These are phyloP conservation scores for Tephrocybe sp. DNA, from an alignment of 768 basidiomycete species.

Conservation along the genomic window DNA sequence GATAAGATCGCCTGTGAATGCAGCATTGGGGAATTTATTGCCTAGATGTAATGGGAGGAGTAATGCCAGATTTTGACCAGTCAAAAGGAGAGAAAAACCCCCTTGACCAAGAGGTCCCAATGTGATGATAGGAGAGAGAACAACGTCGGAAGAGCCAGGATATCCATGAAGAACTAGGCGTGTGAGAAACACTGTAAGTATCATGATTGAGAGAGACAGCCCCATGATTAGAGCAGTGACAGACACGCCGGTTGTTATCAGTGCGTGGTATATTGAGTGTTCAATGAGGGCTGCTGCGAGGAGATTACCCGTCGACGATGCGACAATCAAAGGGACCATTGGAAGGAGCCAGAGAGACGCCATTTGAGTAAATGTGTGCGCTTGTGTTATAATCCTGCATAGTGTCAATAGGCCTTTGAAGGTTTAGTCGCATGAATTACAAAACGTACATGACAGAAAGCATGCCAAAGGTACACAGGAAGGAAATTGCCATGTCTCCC, in stretches of 20 bases:
- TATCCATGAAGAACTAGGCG: slow-evolving; percentile 48
- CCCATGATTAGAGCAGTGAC: slow-evolving; percentile 29
- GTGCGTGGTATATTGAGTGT: slow-evolving; percentile 33
- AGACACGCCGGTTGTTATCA: slow-evolving; percentile 47
- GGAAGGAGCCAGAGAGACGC: slow-evolving; percentile 63
- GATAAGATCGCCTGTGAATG: slow-evolving; percentile 36
- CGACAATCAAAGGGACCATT: slow-evolving; percentile 57
- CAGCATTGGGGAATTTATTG: slow-evolving; percentile 25
- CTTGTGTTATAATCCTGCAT: slow-evolving; percentile 50
- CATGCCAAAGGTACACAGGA: slow-evolving; percentile 25
- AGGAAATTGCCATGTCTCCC: slow-evolving; percentile 55
- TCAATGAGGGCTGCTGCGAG: slow-evolving; percentile 39
- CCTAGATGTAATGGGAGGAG: slow-evolving; percentile 28
- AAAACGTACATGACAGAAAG: slow-evolving; percentile 19
- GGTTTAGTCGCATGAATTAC: neutral
- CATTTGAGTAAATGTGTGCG: slow-evolving; percentile 43
- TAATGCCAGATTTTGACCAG: slow-evolving; percentile 36
- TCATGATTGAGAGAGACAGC: slow-evolving; percentile 48
- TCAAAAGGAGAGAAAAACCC: slow-evolving; percentile 44
- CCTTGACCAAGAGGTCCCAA: slow-evolving; percentile 61
- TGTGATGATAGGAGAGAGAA: slow-evolving; percentile 52
- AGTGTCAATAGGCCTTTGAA: neutral
- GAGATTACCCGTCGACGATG: slow-evolving; percentile 52
- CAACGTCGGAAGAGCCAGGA: slow-evolving; percentile 30
- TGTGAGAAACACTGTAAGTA: slow-evolving; percentile 50